These are phyloP conservation scores for Blakeslea trispora DNA, from an alignment of 371 early-diverging fungal genomes.

Conservation along the genomic window DNA sequence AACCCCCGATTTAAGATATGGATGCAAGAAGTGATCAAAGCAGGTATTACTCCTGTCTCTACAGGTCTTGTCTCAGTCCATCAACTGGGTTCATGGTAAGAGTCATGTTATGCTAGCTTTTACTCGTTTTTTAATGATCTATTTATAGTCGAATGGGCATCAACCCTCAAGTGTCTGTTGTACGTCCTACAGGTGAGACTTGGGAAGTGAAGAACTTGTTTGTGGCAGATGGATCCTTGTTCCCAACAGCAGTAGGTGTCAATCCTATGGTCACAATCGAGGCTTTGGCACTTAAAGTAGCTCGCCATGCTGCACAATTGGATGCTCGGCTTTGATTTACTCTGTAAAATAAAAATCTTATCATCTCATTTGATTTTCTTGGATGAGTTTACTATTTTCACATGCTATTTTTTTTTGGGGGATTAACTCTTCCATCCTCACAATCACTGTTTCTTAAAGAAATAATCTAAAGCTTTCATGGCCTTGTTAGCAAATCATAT, in stretches of 20 bases:
- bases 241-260: constrained; percentile 72
- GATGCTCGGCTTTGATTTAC: background rate
- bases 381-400: too few relatives aligned
- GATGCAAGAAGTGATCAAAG: constrained; percentile 19
- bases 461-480: too few relatives aligned
- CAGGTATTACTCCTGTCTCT: constrained; percentile 16
- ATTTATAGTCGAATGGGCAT: constrained; percentile 60
- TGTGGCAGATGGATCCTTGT: constrained; percentile 68
- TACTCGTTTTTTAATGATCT: background rate
- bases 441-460: too few relatives aligned
- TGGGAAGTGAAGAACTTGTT: constrained; percentile 72
- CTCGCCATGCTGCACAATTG: constrained; percentile 8
- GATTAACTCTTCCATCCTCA: too few relatives aligned
- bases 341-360: too few relatives aligned
- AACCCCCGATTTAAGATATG: constrained; percentile 40
- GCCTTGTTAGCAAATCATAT: too few relatives aligned
- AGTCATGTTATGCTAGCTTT: background rate
- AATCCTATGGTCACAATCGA: constrained; percentile 72
- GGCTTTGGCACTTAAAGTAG: constrained; percentile 46
- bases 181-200: constrained; percentile 60
- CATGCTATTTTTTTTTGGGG: too few relatives aligned
- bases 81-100: constrained; percentile 64
- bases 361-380: too few relatives aligned
- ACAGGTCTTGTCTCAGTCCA: constrained; percentile 37
- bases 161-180: constrained; percentile 50